phyloP scores from a whole-genome alignment of 2,329 filamentous ascomycete species.

The Arthrobotrys megalospora region DNA sequence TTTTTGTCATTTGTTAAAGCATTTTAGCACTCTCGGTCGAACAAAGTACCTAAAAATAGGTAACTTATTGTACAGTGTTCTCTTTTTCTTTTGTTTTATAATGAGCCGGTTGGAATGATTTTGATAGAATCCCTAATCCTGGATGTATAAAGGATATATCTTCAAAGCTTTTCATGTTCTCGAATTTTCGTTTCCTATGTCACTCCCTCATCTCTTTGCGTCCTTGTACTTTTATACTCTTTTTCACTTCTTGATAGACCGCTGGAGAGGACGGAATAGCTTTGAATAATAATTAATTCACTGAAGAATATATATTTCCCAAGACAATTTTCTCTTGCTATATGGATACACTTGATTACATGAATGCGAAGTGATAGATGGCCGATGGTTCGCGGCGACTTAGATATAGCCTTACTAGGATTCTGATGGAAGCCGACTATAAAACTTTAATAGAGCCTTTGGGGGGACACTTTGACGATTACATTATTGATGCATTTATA shows the following conservation, averaged over 20 bases:
- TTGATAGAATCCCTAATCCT: constrained; percentile 9
- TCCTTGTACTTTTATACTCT: constrained; percentile 15
- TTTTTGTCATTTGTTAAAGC: constrained; percentile 27
- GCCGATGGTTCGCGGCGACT: too few relatives aligned
- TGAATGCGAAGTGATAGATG: too few relatives aligned
- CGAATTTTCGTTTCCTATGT: constrained; percentile 35
- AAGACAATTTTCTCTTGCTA: too few relatives aligned
- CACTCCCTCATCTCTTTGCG: constrained; percentile 12
- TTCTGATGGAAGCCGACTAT: too few relatives aligned
- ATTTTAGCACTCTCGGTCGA: constrained; percentile 26
- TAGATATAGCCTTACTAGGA: too few relatives aligned
- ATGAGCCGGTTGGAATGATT: constrained; percentile 32
- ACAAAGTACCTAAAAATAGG: background rate
- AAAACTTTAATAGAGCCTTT: too few relatives aligned
- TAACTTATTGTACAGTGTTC: constrained; percentile 44
- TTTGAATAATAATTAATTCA: constrained; percentile 49
- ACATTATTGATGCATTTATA: too few relatives aligned
- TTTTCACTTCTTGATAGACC: constrained; percentile 52
- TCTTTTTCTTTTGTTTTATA: constrained; percentile 22
- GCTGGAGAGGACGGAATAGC: constrained; percentile 34
- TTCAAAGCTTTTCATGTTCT: constrained; percentile 32
- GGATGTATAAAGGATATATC: constrained; percentile 18
- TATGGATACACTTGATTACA: too few relatives aligned
- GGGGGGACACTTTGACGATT: too few relatives aligned
- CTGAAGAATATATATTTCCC: background rate